Conservation (phyloP, 768 basidiomycete species). For the Piloderma croceum region DNA sequence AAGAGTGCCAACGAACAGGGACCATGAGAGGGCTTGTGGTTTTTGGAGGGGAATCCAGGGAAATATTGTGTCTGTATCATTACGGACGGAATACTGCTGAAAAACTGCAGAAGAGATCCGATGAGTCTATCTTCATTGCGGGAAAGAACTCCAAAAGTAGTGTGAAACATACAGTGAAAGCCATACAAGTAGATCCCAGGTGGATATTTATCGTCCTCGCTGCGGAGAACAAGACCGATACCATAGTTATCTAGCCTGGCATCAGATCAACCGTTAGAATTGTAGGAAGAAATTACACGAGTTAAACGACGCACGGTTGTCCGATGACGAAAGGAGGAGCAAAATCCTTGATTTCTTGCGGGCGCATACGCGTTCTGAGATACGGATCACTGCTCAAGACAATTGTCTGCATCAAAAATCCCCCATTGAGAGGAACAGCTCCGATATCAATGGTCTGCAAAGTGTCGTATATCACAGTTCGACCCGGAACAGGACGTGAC, state of each 20-base stretch:
- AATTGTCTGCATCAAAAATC: conserved; percentile 34
- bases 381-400: conserved; percentile 36
- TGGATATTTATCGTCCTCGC: conserved; percentile 24
- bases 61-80: neutral
- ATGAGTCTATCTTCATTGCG: conserved; percentile 6
- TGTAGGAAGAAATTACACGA: neutral
- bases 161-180: conserved; percentile 16
- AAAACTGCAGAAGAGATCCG: conserved; percentile 6
- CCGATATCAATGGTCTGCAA: conserved; percentile 34
- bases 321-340: conserved; percentile 15
- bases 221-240: conserved; percentile 29
- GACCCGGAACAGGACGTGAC: conserved; percentile 7
- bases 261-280: neutral
- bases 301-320: conserved; percentile 13
- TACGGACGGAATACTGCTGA: conserved; percentile 10
- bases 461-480: conserved; percentile 28
- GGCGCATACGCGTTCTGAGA: conserved; percentile 27
- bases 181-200: conserved; percentile 31
- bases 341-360: conserved; percentile 14
- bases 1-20: conserved; percentile 22
- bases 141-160: conserved; percentile 17
- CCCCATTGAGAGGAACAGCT: conserved; percentile 26
- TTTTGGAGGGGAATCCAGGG: conserved; percentile 18
- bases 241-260: conserved; percentile 17
- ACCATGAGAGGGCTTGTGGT: conserved; percentile 25